These are phyloP conservation scores for Backusella macrospora DNA, from an alignment of 192 early-diverging fungal species.

Conservation along the genomic window DNA sequence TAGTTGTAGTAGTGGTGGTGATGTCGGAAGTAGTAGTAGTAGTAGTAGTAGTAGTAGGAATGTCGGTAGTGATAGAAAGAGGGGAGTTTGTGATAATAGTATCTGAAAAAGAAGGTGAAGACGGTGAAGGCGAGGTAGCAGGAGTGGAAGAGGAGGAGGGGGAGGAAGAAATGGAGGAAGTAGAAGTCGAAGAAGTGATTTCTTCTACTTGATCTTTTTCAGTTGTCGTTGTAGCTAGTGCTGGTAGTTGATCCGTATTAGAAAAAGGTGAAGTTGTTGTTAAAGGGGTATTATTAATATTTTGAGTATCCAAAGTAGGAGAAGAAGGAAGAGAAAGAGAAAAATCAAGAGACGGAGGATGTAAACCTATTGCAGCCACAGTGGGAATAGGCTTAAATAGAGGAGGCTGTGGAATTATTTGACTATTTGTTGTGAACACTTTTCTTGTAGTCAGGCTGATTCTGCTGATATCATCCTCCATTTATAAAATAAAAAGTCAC, in stretches of 20 bases:
- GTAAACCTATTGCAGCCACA: not conserved
- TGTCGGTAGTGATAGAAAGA: too few relatives aligned
- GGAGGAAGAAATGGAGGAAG: not conserved
- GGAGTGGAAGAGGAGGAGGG: not conserved
- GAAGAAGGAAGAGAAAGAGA: not conserved
- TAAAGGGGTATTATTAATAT: too few relatives aligned
- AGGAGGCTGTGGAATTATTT: not conserved
- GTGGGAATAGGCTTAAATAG: slow-evolving; percentile 9
- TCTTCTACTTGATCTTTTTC: not conserved
- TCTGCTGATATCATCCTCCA: slow-evolving; percentile 12
- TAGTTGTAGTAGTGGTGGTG: not conserved
- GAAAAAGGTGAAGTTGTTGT: not conserved
- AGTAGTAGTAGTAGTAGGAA: not conserved
- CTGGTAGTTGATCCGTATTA: not conserved
- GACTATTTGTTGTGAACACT: slow-evolving; percentile 14
- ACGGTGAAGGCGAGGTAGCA: not conserved
- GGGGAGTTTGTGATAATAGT: too few relatives aligned
- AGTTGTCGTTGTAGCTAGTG: not conserved
- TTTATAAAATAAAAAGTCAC: slow-evolving; percentile 14
- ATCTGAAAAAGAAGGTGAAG: not conserved
- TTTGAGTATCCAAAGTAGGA: too few relatives aligned
- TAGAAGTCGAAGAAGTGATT: slow-evolving; percentile 1
- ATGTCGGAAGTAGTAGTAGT: not conserved
- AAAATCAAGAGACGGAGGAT: not conserved
- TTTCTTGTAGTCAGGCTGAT: slow-evolving; percentile 13